Evolutionary conservation across 2,329 filamentous ascomycete genomes (phyloP).

Genomic region (Penicillium concentricum): DNA sequence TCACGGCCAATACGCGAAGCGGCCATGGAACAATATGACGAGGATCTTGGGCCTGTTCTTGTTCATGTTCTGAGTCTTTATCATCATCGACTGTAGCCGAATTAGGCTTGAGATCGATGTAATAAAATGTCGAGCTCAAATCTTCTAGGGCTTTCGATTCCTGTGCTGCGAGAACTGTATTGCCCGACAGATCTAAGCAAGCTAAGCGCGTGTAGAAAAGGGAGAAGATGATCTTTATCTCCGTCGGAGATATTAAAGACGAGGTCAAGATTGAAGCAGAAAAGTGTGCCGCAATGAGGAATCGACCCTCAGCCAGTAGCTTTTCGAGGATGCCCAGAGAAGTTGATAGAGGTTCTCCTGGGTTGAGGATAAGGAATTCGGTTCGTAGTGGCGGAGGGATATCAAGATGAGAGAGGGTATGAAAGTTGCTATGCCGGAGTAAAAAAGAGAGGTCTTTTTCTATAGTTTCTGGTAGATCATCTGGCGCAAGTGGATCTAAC

Average conservation of each 20-base stretch:
- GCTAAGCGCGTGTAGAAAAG: slow-evolving; percentile 79
- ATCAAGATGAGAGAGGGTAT: slow-evolving; percentile 67
- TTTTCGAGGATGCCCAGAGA: slow-evolving; percentile 53
- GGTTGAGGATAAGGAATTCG: slow-evolving; percentile 61
- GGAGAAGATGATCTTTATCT: slow-evolving; percentile 67
- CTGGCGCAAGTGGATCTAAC: slow-evolving; percentile 37
- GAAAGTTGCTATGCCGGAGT: slow-evolving; percentile 77
- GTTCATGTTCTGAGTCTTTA: slow-evolving; percentile 62
- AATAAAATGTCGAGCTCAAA: slow-evolving; percentile 57
- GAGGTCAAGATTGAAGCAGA: slow-evolving; percentile 45
- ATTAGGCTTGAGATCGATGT: slow-evolving; percentile 33
- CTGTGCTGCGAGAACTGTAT: slow-evolving; percentile 65
- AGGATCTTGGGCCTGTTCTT: slow-evolving; percentile 64
- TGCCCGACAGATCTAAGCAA: slow-evolving; percentile 76
- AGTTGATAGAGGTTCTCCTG: slow-evolving; percentile 54
- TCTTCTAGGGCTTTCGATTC: slow-evolving; percentile 65
- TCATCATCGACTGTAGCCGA: slow-evolving; percentile 49
- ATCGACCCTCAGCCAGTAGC: slow-evolving; percentile 72
- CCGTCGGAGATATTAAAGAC: slow-evolving; percentile 42
- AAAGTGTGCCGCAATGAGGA: slow-evolving; percentile 68
- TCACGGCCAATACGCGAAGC: slow-evolving; percentile 76
- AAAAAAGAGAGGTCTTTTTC: slow-evolving; percentile 77
- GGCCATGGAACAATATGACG: slow-evolving; percentile 80
- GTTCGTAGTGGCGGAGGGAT: slow-evolving; percentile 67
- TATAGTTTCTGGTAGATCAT: slow-evolving; percentile 39